phyloP scores from a whole-genome alignment of 2,329 filamentous ascomycete species.

The Fusarium heterosporum region DNA sequence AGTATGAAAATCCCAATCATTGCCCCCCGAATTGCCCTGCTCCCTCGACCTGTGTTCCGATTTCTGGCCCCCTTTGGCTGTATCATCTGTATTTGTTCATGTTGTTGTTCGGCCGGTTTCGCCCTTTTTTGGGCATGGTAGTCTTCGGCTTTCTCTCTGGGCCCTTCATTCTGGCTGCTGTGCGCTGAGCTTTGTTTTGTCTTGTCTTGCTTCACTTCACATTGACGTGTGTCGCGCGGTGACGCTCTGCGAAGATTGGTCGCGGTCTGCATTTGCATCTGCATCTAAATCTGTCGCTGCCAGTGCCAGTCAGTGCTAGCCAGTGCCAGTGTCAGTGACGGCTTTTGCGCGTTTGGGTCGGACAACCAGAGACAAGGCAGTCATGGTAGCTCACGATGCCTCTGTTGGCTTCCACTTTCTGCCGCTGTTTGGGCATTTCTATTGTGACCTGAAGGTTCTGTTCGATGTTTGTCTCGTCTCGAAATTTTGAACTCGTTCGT shows the following conservation, averaged over 20 bases:
- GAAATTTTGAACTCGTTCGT: neutral
- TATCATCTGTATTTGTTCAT: constrained; percentile 5
- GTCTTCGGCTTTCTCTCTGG: constrained; percentile 4
- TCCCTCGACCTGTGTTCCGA: constrained; percentile 14
- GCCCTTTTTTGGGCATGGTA: neutral
- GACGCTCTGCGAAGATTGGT: constrained; percentile 31
- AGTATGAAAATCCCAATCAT: constrained; percentile 40
- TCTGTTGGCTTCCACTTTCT: constrained; percentile 9
- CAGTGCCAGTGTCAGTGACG: constrained; percentile 21
- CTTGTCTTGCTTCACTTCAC: constrained; percentile 16
- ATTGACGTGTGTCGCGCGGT: constrained; percentile 28
- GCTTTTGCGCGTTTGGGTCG: constrained; percentile 35
- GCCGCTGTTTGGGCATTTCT: neutral
- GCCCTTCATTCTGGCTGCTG: constrained; percentile 7
- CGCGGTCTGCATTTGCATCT: constrained; percentile 14
- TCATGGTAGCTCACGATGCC: constrained; percentile 24
- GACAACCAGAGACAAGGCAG: constrained; percentile 30
- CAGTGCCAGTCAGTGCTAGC: constrained; percentile 18
- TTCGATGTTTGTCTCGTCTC: neutral
- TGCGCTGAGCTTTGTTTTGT: constrained; percentile 7
- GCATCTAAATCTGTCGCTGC: constrained; percentile 17
- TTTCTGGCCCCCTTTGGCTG: constrained; percentile 16
- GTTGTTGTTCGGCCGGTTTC: constrained; percentile 15
- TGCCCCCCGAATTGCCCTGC: constrained; percentile 19
- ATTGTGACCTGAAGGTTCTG: neutral